Evolutionary conservation across 2,329 filamentous ascomycete genomes (phyloP).

Genomic region (Scolecobasidium constrictum): DNA sequence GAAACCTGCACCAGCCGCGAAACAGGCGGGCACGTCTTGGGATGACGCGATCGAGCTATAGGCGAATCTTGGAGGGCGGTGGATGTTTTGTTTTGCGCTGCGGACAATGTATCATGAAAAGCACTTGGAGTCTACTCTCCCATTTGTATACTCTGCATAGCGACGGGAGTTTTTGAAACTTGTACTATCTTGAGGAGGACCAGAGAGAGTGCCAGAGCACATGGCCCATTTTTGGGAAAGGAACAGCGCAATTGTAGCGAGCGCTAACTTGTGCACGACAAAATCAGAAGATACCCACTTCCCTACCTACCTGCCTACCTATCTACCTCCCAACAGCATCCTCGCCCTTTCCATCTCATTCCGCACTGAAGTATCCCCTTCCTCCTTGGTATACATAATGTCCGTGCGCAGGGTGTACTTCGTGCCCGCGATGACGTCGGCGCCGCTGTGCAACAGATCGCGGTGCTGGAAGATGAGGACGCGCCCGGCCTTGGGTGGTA

Average conservation of each 20-base stretch:
- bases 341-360: too few species aligned
- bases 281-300: too few species aligned
- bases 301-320: too few species aligned
- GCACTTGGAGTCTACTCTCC: neutral
- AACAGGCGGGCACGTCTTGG: neutral
- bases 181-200: too few species aligned
- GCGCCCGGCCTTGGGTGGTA: conserved; percentile 40
- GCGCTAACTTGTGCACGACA: too few species aligned
- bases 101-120: neutral
- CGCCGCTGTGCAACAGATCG: conserved; percentile 41
- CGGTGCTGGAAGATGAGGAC: conserved; percentile 47
- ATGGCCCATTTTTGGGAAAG: too few species aligned
- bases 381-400: conserved; percentile 39
- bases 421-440: conserved; percentile 40
- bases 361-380: too few species aligned
- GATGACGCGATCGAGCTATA: conserved; percentile 1
- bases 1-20: neutral
- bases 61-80: neutral
- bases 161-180: neutral
- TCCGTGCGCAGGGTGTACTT: conserved; percentile 48
- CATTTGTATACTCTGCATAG: neutral
- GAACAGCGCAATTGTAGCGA: too few species aligned
- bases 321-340: too few species aligned
- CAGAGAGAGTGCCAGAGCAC: too few species aligned
- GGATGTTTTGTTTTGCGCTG: neutral